Conservation (phyloP, 306 rosid species). For the Quercus suber region DNA sequence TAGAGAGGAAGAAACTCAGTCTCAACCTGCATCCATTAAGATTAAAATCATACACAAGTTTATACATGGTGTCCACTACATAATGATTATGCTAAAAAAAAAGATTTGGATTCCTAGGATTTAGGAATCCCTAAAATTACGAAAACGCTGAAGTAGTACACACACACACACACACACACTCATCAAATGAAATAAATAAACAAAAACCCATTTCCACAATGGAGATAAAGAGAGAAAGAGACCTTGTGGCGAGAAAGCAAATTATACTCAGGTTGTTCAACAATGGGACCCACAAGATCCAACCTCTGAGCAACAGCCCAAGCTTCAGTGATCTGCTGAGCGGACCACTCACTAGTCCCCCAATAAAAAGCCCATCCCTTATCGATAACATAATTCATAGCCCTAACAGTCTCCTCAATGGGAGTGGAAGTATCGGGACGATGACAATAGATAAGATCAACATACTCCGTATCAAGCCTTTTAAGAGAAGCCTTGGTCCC, state of each 20-base stretch:
- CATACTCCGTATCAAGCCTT: slow-evolving; percentile 83
- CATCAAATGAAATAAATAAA: too few relatives aligned
- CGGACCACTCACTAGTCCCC: slow-evolving; percentile 99
- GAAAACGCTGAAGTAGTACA: too few relatives aligned
- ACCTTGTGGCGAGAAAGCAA: slow-evolving; percentile 82
- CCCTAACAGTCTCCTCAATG: slow-evolving; percentile 91
- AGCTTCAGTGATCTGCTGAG: slow-evolving; percentile 97
- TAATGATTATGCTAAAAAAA: too few relatives aligned
- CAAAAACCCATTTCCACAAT: too few relatives aligned
- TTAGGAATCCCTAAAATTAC: too few relatives aligned
- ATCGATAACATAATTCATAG: slow-evolving; percentile 83
- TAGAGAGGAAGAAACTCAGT: slow-evolving; percentile 83
- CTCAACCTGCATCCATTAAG: slow-evolving; percentile 59
- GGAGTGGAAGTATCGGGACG: slow-evolving; percentile 80
- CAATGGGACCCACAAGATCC: slow-evolving; percentile 82
- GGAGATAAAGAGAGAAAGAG: too few relatives aligned
- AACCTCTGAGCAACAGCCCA: slow-evolving; percentile 72
- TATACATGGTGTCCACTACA: background rate
- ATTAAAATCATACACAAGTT: background rate
- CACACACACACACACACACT: too few relatives aligned
- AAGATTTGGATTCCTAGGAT: too few relatives aligned
- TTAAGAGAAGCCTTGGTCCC: slow-evolving; percentile 86
- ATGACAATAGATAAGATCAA: slow-evolving; percentile 80
- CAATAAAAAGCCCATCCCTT: slow-evolving; percentile 92
- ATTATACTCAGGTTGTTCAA: slow-evolving; percentile 98